phyloP scores from a whole-genome alignment of 805 yeast species.

The Vanderwaltozyma polyspora region DNA sequence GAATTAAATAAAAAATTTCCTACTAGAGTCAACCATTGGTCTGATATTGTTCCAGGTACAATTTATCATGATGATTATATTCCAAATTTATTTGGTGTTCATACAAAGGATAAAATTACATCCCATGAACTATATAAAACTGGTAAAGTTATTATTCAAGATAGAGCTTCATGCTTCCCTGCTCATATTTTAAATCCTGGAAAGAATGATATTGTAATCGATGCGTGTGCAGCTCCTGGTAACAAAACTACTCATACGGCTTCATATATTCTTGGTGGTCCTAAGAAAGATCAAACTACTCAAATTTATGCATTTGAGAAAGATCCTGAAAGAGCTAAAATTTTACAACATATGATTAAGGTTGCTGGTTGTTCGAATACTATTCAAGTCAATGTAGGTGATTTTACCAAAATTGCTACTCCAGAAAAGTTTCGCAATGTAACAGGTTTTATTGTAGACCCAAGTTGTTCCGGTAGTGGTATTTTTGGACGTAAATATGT shows the following conservation, averaged over 20 bases:
- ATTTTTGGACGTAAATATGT: constrained; percentile 81
- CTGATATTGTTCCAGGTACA: constrained; percentile 39
- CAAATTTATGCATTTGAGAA: constrained; percentile 77
- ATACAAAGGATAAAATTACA: constrained; percentile 63
- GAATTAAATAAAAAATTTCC: constrained; percentile 28
- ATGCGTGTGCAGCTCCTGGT: constrained; percentile 98
- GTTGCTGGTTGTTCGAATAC: constrained; percentile 53
- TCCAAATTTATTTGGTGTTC: constrained; percentile 70
- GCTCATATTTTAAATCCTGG: constrained; percentile 65
- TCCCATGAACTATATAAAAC: constrained; percentile 53
- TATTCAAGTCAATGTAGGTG: constrained; percentile 41
- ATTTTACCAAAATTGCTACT: constrained; percentile 29
- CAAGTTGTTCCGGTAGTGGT: constrained; percentile 96
- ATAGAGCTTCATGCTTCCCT: constrained; percentile 94
- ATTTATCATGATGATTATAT: constrained; percentile 66
- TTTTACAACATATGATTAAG: constrained; percentile 63
- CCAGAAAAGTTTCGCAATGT: constrained; percentile 51
- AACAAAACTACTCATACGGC: constrained; percentile 95
- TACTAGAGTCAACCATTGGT: constrained; percentile 35
- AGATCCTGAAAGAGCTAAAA: constrained; percentile 59
- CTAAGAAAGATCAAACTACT: constrained; percentile 6
- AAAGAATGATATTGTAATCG: constrained; percentile 59
- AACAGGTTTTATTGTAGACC: constrained; percentile 83
- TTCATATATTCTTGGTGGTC: constrained; percentile 14
- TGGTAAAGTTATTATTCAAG: constrained; percentile 85